These are phyloP conservation scores for Phytopythium helicoides DNA, from an alignment of 352 stramenopile species.

Conservation along the genomic window DNA sequence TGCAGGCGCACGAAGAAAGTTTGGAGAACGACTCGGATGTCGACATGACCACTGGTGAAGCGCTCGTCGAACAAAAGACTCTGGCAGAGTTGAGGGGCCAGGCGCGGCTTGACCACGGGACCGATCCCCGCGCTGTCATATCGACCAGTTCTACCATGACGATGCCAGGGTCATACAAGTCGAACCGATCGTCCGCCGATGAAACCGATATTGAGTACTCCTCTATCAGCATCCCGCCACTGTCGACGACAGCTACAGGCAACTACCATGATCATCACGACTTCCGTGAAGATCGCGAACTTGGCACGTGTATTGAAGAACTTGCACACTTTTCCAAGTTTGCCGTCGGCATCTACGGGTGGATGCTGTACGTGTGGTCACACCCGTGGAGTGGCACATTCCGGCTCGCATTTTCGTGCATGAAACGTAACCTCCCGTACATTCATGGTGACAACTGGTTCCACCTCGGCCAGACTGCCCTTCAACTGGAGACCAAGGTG, in stretches of 20 bases:
- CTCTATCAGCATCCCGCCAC: slow-evolving; percentile 40
- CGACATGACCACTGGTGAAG: background rate
- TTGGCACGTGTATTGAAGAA: slow-evolving; percentile 51
- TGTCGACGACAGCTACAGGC: slow-evolving; percentile 11
- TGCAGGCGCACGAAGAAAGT: slow-evolving; percentile 75
- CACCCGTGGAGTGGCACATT: slow-evolving; percentile 83
- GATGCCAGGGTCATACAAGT: slow-evolving; percentile 11
- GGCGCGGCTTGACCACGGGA: slow-evolving; percentile 13
- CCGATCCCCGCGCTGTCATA: background rate
- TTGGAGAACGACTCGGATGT: slow-evolving; percentile 21
- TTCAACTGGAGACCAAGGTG: slow-evolving; percentile 77
- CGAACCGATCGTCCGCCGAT: slow-evolving; percentile 17
- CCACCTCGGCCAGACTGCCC: slow-evolving; percentile 68
- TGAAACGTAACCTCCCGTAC: slow-evolving; percentile 54
- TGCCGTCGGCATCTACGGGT: slow-evolving; percentile 84
- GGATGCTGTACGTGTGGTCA: slow-evolving; percentile 91
- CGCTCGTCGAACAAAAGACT: slow-evolving; percentile 28
- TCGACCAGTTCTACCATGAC: slow-evolving; percentile 6
- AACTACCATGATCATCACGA: slow-evolving; percentile 43
- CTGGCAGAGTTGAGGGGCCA: slow-evolving; percentile 48
- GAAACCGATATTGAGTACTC: slow-evolving; percentile 31
- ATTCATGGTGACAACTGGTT: slow-evolving; percentile 89
- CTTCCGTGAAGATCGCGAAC: slow-evolving; percentile 38
- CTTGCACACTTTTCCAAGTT: slow-evolving; percentile 86
- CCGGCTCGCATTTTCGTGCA: slow-evolving; percentile 68